These are phyloP conservation scores for Tubosaeta sp. DNA, from an alignment of 768 basidiomycete genomes.

Conservation along the genomic window DNA sequence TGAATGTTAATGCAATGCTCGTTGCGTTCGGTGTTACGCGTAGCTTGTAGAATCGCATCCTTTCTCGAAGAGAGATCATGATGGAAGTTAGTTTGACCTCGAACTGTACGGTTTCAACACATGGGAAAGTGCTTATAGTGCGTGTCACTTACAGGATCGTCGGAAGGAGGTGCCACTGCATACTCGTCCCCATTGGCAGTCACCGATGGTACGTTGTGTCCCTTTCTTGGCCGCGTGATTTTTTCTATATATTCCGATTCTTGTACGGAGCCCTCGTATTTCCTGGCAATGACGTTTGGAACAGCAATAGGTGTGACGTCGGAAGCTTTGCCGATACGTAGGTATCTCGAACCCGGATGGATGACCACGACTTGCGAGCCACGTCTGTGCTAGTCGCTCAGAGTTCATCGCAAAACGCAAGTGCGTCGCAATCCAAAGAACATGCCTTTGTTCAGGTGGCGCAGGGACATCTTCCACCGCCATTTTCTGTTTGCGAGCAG, in stretches of 20 bases:
- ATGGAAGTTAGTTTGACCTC: conserved; percentile 73
- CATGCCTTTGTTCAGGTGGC: conserved; percentile 46
- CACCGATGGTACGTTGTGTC: conserved; percentile 19
- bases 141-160: conserved; percentile 53
- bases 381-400: conserved; percentile 45
- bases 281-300: conserved; percentile 72
- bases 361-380: conserved; percentile 77
- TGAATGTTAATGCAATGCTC: conserved; percentile 70
- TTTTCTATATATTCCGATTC: conserved; percentile 42
- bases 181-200: conserved; percentile 47
- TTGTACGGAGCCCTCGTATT: conserved; percentile 44
- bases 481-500: conserved; percentile 47
- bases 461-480: conserved; percentile 36
- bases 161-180: conserved; percentile 41
- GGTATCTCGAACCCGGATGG: conserved; percentile 70
- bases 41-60: conserved; percentile 85
- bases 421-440: conserved; percentile 3
- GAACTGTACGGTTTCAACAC: conserved; percentile 43
- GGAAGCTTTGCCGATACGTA: conserved; percentile 72
- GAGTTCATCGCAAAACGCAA: conserved; percentile 22
- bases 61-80: conserved; percentile 65
- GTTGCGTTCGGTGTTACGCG: conserved; percentile 68
- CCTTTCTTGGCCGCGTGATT: conserved; percentile 52
- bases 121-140: not conserved
- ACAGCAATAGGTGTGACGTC: conserved; percentile 69